A percentile compares a stretch with the other conserved stretches of the same genome.
Evolutionary conservation across 768 basidiomycete genomes (phyloP).

Genomic region (Russula lepida): DNA sequence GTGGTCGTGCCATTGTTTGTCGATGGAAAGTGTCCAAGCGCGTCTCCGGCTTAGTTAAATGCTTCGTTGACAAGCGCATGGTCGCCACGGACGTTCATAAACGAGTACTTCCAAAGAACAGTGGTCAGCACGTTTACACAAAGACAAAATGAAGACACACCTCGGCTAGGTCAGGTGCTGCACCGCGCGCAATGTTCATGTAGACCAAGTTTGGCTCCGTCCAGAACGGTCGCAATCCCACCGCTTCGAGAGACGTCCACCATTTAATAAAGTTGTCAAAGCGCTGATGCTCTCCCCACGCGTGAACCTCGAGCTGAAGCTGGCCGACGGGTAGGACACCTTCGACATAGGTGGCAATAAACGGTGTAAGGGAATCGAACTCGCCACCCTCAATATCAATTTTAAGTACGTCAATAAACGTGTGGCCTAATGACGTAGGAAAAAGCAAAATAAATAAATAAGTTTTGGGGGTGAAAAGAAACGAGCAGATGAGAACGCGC

Average conservation of each 20-base stretch:
- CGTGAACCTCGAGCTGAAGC: conserved; percentile 61
- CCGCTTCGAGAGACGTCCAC: conserved; percentile 59
- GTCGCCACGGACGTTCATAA: conserved; percentile 3
- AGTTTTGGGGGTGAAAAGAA: not conserved
- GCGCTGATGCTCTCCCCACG: conserved; percentile 23
- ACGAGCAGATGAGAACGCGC: conserved; percentile 7
- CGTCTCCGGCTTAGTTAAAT: not conserved
- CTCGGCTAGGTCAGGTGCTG: conserved; percentile 34
- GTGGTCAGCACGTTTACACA: not conserved
- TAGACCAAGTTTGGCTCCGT: conserved; percentile 47
- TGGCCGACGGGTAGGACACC: conserved; percentile 54
- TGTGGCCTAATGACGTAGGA: conserved; percentile 37
- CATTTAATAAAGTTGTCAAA: conserved; percentile 49
- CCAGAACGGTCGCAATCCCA: conserved; percentile 37
- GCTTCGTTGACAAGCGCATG: conserved; percentile 1
- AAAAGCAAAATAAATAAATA: too few relatives aligned
- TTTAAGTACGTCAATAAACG: conserved; percentile 65
- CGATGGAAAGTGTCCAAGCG: not conserved
- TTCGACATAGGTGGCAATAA: conserved; percentile 32
- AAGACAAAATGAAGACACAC: conserved; percentile 20
- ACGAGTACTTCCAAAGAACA: conserved; percentile 31
- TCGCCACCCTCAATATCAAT: conserved; percentile 66
- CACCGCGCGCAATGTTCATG: conserved; percentile 33
- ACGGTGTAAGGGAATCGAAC: conserved; percentile 40
- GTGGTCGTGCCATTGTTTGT: not conserved